Evolutionary conservation across 1,284 basidiomycete species (phyloP).

Genomic region (Malassezia equina): DNA sequence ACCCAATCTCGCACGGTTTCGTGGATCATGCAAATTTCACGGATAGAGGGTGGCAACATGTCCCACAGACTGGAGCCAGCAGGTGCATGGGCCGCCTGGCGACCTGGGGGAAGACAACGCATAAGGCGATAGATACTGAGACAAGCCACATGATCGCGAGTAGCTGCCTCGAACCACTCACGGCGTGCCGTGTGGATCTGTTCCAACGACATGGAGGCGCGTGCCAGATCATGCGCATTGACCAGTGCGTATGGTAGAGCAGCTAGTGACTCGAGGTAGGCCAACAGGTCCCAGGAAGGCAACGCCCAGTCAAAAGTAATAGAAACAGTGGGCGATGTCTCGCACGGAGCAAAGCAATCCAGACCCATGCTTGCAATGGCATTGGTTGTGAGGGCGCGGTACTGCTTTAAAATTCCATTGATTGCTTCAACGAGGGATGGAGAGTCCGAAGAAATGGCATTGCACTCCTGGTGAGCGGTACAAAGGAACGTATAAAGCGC

Average conservation of each 20-base stretch:
- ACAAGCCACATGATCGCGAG: background rate
- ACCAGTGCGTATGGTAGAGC: constrained; percentile 14
- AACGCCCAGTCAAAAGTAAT: constrained; percentile 8
- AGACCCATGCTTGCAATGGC: constrained; percentile 2
- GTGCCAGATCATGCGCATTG: constrained; percentile 1
- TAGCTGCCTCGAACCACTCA: constrained; percentile 1
- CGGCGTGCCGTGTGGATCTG: background rate
- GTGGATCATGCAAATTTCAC: constrained; percentile 4
- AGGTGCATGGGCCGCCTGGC: background rate
- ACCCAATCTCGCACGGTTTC: constrained; percentile 24
- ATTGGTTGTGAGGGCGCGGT: background rate
- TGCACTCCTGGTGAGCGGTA: constrained; percentile 25
- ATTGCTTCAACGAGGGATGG: constrained; percentile 5
- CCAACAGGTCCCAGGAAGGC: constrained; percentile 25
- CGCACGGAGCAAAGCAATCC: background rate
- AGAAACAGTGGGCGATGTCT: background rate
- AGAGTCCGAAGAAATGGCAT: constrained; percentile 22
- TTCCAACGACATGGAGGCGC: background rate
- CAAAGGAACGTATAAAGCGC: constrained; percentile 25
- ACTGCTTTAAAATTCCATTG: background rate
- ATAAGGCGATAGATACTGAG: constrained; percentile 4
- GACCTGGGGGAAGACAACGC: background rate
- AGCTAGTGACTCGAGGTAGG: constrained; percentile 39
- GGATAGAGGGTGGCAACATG: constrained; percentile 5
- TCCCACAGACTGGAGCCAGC: background rate